A percentile compares a stretch with the other conserved stretches of the same genome.
Conservation (phyloP, 1,284 basidiomycete species). For the Kwoniella shivajii region DNA sequence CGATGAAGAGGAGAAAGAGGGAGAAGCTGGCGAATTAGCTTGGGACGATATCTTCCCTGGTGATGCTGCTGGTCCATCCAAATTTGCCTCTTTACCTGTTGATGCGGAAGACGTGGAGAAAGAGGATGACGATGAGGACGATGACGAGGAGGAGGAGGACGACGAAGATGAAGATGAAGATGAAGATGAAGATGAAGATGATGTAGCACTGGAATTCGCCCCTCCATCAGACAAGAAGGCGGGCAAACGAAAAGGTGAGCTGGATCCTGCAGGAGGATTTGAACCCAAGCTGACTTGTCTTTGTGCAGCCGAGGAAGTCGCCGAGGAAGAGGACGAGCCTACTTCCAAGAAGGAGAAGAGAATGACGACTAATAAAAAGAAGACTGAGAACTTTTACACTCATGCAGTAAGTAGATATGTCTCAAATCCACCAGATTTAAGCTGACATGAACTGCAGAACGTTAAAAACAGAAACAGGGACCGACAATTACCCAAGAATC, state of each 20-base stretch:
- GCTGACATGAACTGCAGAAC: conserved; percentile 56
- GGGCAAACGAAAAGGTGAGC: conserved; percentile 24
- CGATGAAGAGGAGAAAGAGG: conserved; percentile 35
- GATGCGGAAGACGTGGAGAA: conserved; percentile 54
- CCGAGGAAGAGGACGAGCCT: conserved; percentile 23
- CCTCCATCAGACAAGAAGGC: conserved; percentile 20
- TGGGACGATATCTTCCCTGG: conserved; percentile 75
- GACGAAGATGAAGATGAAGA: conserved; percentile 40
- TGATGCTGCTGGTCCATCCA: conserved; percentile 40
- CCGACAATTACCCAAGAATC: conserved; percentile 45
- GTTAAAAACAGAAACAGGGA: conserved; percentile 80
- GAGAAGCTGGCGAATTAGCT: conserved; percentile 68
- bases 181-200: conserved; percentile 31
- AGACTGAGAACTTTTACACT: conserved; percentile 89
- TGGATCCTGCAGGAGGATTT: neutral
- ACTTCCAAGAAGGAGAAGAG: conserved; percentile 64
- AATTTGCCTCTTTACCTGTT: conserved; percentile 40
- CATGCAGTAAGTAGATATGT: conserved; percentile 53
- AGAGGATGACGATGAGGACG: conserved; percentile 50
- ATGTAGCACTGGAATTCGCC: conserved; percentile 13
- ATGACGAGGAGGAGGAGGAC: conserved; percentile 24
- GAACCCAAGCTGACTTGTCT: conserved; percentile 14
- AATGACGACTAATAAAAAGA: conserved; percentile 92
- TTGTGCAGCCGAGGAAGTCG: conserved; percentile 12
- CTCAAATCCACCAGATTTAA: neutral